These are phyloP conservation scores for Dioscorea zingiberensis DNA, from an alignment of 106 monocot species.

Conservation along the genomic window DNA sequence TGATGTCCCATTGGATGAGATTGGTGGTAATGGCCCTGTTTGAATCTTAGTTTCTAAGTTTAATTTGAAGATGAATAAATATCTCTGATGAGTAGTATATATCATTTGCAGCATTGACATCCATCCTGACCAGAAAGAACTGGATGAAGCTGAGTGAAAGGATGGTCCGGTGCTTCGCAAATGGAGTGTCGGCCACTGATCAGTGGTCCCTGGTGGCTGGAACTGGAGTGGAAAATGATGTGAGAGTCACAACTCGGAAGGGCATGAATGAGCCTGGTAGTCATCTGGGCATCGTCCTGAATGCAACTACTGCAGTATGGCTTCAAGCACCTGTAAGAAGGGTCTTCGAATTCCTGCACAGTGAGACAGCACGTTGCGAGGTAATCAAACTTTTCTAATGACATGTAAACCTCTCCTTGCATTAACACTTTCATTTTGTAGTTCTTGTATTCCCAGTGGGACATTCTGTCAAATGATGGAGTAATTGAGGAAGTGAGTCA, in stretches of 20 bases:
- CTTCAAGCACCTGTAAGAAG: slow-evolving; percentile 63
- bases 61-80: too few relatives aligned
- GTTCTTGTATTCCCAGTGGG: slow-evolving; percentile 53
- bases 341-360: slow-evolving; percentile 83
- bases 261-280: slow-evolving; percentile 85
- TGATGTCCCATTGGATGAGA: slow-evolving; percentile 49
- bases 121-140: slow-evolving; percentile 66
- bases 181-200: slow-evolving; percentile 67
- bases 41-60: neutral
- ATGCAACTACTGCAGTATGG: slow-evolving; percentile 93
- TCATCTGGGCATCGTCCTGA: slow-evolving; percentile 84
- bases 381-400: slow-evolving; percentile 14
- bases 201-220: slow-evolving; percentile 88
- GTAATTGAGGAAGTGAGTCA: slow-evolving; percentile 93
- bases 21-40: slow-evolving; percentile 31
- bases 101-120: slow-evolving; percentile 58
- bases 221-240: slow-evolving; percentile 72
- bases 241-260: slow-evolving; percentile 89
- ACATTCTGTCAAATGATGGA: slow-evolving; percentile 91
- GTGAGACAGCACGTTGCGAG: slow-evolving; percentile 76
- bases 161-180: slow-evolving; percentile 87
- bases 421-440: too few relatives aligned
- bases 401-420: too few relatives aligned
- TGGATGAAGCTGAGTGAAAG: slow-evolving; percentile 90
- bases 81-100: neutral